Percentiles rank a stretch among this genome's conserved stretches.
Evolutionary conservation across 2,329 filamentous ascomycete species (phyloP).

Genomic region (Zymoseptoria passerinii): DNA sequence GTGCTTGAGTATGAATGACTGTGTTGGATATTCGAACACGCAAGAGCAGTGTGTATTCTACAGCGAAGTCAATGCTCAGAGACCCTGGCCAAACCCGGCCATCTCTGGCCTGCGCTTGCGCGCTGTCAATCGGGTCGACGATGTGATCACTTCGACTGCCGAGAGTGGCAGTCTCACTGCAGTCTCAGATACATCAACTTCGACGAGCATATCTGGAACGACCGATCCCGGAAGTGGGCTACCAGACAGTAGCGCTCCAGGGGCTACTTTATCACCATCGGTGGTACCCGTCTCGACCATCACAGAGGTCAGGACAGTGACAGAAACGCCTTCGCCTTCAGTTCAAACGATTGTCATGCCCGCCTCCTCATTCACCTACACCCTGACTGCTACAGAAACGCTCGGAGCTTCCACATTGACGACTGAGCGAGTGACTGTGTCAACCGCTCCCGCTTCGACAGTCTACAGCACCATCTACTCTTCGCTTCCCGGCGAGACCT

Average conservation of each 20-base stretch:
- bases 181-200: neutral
- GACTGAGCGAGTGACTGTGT: neutral
- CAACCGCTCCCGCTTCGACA: neutral
- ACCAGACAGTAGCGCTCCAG: neutral
- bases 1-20: neutral
- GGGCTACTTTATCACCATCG: neutral
- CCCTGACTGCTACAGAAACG: neutral
- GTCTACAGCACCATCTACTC: neutral
- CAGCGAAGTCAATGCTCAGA: neutral
- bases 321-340: neutral
- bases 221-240: neutral
- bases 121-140: neutral
- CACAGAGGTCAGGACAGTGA: neutral
- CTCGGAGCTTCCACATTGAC: neutral
- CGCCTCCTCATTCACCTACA: neutral
- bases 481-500: neutral
- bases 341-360: neutral
- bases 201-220: neutral
- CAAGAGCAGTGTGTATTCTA: conserved; percentile 1
- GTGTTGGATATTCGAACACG: neutral
- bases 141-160: neutral
- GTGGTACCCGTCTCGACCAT: neutral
- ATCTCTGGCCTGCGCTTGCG: neutral
- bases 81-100: neutral
- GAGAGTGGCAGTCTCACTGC: neutral